These are phyloP conservation scores for Thielaviopsis euricoi DNA, from an alignment of 2,329 filamentous ascomycete genomes.

Conservation along the genomic window DNA sequence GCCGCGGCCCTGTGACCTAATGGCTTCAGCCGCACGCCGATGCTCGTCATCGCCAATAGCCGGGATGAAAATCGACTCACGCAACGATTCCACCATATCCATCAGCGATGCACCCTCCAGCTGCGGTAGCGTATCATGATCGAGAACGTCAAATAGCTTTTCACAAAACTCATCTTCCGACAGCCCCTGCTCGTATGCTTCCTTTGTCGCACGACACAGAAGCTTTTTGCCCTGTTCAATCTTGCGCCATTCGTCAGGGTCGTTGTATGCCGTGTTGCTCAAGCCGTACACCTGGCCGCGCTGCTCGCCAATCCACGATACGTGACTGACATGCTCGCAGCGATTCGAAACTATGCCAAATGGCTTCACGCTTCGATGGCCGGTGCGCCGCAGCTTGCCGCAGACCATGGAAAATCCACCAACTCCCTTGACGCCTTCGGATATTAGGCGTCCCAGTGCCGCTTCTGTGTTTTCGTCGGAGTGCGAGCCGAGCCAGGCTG, in stretches of 20 bases:
- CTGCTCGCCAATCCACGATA: slow-evolving; percentile 39
- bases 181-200: slow-evolving; percentile 21
- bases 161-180: slow-evolving; percentile 33
- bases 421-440: slow-evolving; percentile 39
- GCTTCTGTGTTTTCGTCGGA: slow-evolving; percentile 29
- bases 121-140: slow-evolving; percentile 37
- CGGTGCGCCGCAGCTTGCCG: slow-evolving; percentile 31
- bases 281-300: slow-evolving; percentile 39
- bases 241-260: slow-evolving; percentile 43
- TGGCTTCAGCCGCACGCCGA: slow-evolving; percentile 27
- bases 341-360: slow-evolving; percentile 49
- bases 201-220: slow-evolving; percentile 25
- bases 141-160: slow-evolving; percentile 36
- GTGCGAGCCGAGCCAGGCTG: slow-evolving; percentile 38
- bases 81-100: slow-evolving; percentile 35
- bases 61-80: slow-evolving; percentile 45
- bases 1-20: slow-evolving; percentile 20
- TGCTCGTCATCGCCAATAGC: slow-evolving; percentile 34
- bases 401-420: slow-evolving; percentile 53
- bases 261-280: slow-evolving; percentile 44
- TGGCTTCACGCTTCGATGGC: slow-evolving; percentile 22
- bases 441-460: slow-evolving; percentile 36
- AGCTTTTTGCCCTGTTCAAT: slow-evolving; percentile 34
- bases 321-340: slow-evolving; percentile 32
- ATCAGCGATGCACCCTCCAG: slow-evolving; percentile 27